Conservation (phyloP, 2,329 filamentous ascomycete species). For the Botrytis deweyae region DNA sequence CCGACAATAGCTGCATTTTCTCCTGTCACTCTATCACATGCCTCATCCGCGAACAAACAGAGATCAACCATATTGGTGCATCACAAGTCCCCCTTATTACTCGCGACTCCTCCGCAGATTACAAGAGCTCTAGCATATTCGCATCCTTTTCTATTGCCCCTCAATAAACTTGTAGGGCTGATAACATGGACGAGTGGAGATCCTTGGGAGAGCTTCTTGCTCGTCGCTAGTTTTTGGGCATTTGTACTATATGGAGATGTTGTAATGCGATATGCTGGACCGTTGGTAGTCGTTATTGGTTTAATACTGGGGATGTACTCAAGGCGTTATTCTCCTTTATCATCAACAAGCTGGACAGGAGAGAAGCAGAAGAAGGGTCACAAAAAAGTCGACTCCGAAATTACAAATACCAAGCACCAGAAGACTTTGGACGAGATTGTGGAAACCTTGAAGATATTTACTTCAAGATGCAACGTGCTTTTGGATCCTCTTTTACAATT, state of each 20-base stretch:
- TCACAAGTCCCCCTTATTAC: slow-evolving; percentile 89
- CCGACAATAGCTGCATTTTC: slow-evolving; percentile 90
- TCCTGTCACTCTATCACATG: slow-evolving; percentile 69
- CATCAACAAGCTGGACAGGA: slow-evolving; percentile 75
- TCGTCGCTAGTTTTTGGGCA: slow-evolving; percentile 84
- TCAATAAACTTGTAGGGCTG: slow-evolving; percentile 82
- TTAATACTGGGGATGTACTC: slow-evolving; percentile 93
- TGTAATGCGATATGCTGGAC: slow-evolving; percentile 78
- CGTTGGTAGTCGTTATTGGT: slow-evolving; percentile 73
- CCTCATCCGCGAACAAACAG: slow-evolving; percentile 65
- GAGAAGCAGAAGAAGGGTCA: slow-evolving; percentile 55
- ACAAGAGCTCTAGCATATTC: slow-evolving; percentile 93
- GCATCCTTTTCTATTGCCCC: slow-evolving; percentile 85
- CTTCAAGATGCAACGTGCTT: slow-evolving; percentile 85
- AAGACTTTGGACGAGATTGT: slow-evolving; percentile 98
- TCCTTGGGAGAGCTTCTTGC: slow-evolving; percentile 93
- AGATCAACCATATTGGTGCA: slow-evolving; percentile 92
- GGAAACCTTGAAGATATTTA: slow-evolving; percentile 87
- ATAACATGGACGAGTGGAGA: slow-evolving; percentile 93
- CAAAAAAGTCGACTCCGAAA: slow-evolving; percentile 51
- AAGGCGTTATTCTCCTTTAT: slow-evolving; percentile 83
- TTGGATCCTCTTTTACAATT: slow-evolving; percentile 84
- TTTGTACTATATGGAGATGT: slow-evolving; percentile 81
- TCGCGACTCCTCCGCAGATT: slow-evolving; percentile 91
- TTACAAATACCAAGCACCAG: slow-evolving; percentile 70